Evolutionary conservation across 352 stramenopile species (phyloP).

Genomic region (Pythium periplocum): DNA sequence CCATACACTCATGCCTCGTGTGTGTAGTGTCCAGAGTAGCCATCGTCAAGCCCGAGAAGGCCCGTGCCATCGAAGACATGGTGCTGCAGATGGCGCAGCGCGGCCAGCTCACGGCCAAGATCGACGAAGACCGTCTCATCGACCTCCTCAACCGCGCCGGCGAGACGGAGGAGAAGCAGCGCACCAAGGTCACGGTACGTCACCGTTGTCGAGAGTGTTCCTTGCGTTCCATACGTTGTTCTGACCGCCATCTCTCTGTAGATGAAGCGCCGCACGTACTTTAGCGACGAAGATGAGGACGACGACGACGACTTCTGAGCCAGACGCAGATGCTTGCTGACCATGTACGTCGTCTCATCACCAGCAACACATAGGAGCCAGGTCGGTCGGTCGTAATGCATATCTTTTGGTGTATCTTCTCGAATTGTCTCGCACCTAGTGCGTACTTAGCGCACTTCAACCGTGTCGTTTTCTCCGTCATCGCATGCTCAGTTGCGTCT

Average conservation of each 20-base stretch:
- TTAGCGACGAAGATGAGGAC: conserved; percentile 84
- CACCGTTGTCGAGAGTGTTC: too few species aligned
- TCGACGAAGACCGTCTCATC: conserved; percentile 84
- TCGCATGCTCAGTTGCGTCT: too few species aligned
- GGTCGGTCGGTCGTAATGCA: too few species aligned
- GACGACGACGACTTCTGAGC: conserved; percentile 59
- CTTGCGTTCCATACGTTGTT: not conserved
- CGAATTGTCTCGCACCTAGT: too few species aligned
- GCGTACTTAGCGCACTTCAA: too few species aligned
- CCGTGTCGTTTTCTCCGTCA: too few species aligned
- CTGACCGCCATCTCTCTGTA: conserved; percentile 14
- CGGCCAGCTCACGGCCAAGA: conserved; percentile 73
- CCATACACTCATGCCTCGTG: not conserved
- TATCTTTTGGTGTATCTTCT: too few species aligned
- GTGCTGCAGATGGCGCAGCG: conserved; percentile 84
- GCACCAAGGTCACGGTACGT: conserved; percentile 84
- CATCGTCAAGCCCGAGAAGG: conserved; percentile 87
- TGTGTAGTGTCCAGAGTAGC: conserved; percentile 75
- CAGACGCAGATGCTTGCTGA: too few species aligned
- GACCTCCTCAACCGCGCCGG: conserved; percentile 75
- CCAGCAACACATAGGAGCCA: too few species aligned
- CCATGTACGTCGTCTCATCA: too few species aligned
- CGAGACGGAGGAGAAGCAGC: conserved; percentile 77
- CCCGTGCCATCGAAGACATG: conserved; percentile 80
- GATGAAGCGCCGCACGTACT: conserved; percentile 87